Conservation (phyloP, 495 filamentous ascomycete species). For the Neurospora terricola region DNA sequence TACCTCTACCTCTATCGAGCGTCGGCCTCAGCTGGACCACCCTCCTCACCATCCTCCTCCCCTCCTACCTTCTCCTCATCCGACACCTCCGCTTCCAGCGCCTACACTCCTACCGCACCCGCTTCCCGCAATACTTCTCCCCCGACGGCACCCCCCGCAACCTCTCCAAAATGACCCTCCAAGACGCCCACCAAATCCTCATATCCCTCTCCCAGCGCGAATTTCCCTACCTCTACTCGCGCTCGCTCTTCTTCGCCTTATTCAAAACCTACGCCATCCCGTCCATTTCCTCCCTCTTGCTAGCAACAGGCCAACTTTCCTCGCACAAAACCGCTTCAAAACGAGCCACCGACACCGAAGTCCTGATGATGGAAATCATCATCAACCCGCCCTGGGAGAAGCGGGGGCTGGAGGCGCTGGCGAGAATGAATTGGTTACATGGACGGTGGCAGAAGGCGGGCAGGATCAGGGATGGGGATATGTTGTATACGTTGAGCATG, state of each 20-base stretch:
- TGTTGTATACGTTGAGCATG: constrained; percentile 34
- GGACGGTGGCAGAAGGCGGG: constrained; percentile 23
- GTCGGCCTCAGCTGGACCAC: neutral
- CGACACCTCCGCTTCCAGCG: neutral
- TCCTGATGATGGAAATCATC: constrained; percentile 46
- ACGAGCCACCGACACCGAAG: constrained; percentile 49
- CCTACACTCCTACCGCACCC: neutral
- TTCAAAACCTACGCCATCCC: constrained; percentile 60
- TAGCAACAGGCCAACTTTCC: constrained; percentile 46
- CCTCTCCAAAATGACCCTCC: constrained; percentile 44
- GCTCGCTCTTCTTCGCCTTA: constrained; percentile 49
- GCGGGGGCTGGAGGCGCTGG: constrained; percentile 23
- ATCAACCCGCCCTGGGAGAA: constrained; percentile 23
- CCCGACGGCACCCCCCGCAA: neutral
- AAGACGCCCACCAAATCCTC: constrained; percentile 44
- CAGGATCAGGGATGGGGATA: constrained; percentile 33
- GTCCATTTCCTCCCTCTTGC: constrained; percentile 44
- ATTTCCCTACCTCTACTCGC: constrained; percentile 44
- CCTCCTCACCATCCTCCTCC: neutral
- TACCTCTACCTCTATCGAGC: neutral
- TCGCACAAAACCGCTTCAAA: constrained; percentile 39
- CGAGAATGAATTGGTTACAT: constrained; percentile 43
- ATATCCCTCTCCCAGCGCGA: constrained; percentile 35
- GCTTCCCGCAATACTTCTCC: neutral
- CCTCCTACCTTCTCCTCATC: neutral